phyloP scores from a whole-genome alignment of 2,329 filamentous ascomycete genomes.

The Exophiala xenobiotica region DNA sequence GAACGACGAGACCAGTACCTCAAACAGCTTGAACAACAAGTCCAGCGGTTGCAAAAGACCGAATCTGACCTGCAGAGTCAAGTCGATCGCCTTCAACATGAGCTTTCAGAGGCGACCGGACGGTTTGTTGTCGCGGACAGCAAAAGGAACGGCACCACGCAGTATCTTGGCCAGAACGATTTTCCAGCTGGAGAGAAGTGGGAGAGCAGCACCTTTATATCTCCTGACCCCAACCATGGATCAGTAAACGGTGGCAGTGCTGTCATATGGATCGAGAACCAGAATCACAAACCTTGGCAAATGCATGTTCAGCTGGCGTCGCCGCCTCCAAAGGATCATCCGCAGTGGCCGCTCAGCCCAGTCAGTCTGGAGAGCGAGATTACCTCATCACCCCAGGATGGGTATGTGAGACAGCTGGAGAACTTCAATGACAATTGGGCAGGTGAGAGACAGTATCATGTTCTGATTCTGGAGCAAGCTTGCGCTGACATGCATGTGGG shows the following conservation, averaged over 20 bases:
- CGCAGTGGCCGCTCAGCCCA: background rate
- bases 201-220: background rate
- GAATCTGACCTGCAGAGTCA: conserved; percentile 35
- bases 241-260: background rate
- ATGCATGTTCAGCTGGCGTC: conserved; percentile 11
- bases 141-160: background rate
- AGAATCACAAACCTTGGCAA: conserved; percentile 3
- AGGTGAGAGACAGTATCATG: conserved; percentile 5
- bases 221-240: background rate
- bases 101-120: conserved; percentile 30
- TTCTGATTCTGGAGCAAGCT: too few species aligned
- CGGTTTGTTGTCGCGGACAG: conserved; percentile 21
- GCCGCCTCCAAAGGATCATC: background rate
- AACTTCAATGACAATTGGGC: background rate
- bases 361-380: background rate
- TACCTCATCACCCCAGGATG: background rate
- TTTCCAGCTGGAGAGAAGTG: background rate
- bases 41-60: conserved; percentile 23
- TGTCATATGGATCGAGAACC: conserved; percentile 14
- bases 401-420: background rate
- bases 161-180: background rate
- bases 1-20: conserved; percentile 24
- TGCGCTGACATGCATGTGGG: too few species aligned
- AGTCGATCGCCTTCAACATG: conserved; percentile 30
- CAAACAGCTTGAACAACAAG: conserved; percentile 10